A percentile compares a stretch with the other conserved stretches of the same genome.
These are phyloP conservation scores for Zancudomyces culisetae DNA, from an alignment of 371 early-diverging fungal genomes.

Conservation along the genomic window DNA sequence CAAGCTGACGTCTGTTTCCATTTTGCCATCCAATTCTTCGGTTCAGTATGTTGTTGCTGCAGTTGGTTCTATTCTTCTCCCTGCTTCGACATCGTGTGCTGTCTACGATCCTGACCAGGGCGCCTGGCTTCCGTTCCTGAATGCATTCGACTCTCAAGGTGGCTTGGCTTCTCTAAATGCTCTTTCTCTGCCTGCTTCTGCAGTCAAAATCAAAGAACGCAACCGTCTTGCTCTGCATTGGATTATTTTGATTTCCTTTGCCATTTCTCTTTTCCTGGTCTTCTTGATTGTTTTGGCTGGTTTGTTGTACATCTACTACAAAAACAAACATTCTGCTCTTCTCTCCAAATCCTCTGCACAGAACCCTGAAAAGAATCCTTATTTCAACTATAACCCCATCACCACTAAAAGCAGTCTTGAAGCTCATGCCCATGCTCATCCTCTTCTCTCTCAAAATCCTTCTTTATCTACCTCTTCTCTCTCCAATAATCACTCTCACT, in stretches of 20 bases:
- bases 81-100: constrained; percentile 30
- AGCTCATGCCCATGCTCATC: background rate
- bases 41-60: constrained; percentile 23
- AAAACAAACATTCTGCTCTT: constrained; percentile 19
- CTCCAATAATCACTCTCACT: background rate
- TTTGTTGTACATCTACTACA: constrained; percentile 28
- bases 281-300: constrained; percentile 41
- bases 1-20: background rate
- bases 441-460: background rate
- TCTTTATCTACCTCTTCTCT: background rate
- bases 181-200: constrained; percentile 28
- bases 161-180: constrained; percentile 21
- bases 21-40: background rate
- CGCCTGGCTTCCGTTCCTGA: constrained; percentile 41
- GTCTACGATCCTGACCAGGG: constrained; percentile 38
- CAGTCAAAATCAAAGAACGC: constrained; percentile 11
- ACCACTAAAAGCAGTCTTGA: background rate
- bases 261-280: constrained; percentile 42
- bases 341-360: background rate
- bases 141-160: constrained; percentile 28
- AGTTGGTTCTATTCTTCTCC: constrained; percentile 29
- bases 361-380: constrained; percentile 7
- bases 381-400: constrained; percentile 2
- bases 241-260: constrained; percentile 47
- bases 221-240: constrained; percentile 27